These are phyloP conservation scores for Annona squamosa DNA, from an alignment of 164 flowering plant species.

Conservation along the genomic window DNA sequence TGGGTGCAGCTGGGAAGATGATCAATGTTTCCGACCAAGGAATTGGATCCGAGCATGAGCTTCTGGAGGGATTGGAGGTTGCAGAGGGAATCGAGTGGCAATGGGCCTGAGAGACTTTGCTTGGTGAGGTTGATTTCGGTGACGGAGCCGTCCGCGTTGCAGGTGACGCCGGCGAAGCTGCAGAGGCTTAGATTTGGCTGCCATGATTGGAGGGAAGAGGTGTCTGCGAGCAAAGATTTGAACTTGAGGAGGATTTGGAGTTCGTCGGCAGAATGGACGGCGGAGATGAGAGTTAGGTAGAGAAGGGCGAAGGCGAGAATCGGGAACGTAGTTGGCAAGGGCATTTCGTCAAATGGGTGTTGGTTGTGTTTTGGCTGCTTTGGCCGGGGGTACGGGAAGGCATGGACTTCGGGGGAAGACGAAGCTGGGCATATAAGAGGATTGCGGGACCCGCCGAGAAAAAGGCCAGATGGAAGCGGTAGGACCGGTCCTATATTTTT, in stretches of 20 bases:
- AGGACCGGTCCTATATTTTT: too few species aligned
- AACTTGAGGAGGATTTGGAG: conserved; percentile 36
- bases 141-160: conserved; percentile 33
- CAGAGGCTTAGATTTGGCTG: conserved; percentile 14
- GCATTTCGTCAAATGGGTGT: background rate
- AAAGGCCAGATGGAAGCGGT: too few species aligned
- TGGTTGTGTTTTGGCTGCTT: background rate
- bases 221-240: conserved; percentile 25
- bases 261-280: conserved; percentile 16
- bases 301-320: background rate
- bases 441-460: background rate
- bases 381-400: background rate
- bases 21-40: conserved; percentile 32
- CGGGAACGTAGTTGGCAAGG: background rate
- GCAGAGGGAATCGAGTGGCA: conserved; percentile 50
- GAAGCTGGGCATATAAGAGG: background rate
- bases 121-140: conserved; percentile 33
- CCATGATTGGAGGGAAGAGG: conserved; percentile 41
- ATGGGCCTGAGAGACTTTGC: conserved; percentile 23
- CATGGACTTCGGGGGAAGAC: too few species aligned
- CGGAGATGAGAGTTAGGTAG: conserved; percentile 2
- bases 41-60: conserved; percentile 37
- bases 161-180: conserved; percentile 53
- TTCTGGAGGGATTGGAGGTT: conserved; percentile 33
- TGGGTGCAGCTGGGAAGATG: conserved; percentile 36